These are phyloP conservation scores for Brettanomyces sp. DNA, from an alignment of 805 yeast species.

Conservation along the genomic window DNA sequence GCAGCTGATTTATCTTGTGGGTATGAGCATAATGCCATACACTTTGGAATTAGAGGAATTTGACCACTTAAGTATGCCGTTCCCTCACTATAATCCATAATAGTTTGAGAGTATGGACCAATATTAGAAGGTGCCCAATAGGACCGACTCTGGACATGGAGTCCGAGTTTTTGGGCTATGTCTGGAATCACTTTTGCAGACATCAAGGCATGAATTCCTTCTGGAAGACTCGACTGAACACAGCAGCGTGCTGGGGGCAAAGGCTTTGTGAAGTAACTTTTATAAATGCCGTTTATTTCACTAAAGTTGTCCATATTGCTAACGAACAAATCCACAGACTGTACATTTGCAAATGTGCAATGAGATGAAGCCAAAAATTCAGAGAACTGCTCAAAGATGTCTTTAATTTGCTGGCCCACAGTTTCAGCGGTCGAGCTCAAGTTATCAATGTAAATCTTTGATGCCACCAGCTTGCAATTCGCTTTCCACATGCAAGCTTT, in stretches of 20 bases:
- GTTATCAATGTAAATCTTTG: slow-evolving; percentile 35
- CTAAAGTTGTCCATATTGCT: slow-evolving; percentile 57
- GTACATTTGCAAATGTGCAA: slow-evolving; percentile 37
- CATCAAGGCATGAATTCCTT: slow-evolving; percentile 35
- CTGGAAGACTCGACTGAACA: slow-evolving; percentile 49
- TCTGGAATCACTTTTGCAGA: slow-evolving; percentile 46
- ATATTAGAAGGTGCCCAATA: slow-evolving; percentile 99
- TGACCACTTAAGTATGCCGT: slow-evolving; percentile 76
- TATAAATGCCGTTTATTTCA: slow-evolving; percentile 53
- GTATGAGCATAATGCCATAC: slow-evolving; percentile 42
- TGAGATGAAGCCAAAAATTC: too few species aligned
- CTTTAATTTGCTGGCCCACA: slow-evolving; percentile 35
- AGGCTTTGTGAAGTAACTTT: slow-evolving; percentile 41
- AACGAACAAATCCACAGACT: slow-evolving; percentile 53
- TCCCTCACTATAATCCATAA: slow-evolving; percentile 37
- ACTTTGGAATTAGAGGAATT: slow-evolving; percentile 70
- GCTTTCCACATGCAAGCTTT: not conserved
- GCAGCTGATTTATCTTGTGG: slow-evolving; percentile 27
- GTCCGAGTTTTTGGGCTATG: slow-evolving; percentile 42
- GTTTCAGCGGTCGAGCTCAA: slow-evolving; percentile 23
- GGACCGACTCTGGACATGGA: slow-evolving; percentile 87
- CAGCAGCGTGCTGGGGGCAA: slow-evolving; percentile 89
- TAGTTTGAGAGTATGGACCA: slow-evolving; percentile 93
- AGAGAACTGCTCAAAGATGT: slow-evolving; percentile 38
- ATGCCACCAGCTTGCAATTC: slow-evolving; percentile 13